Base-by-base conservation (phyloP, 2,329 filamentous ascomycete genomes). In the Amesomyces nigricolor region DNA sequence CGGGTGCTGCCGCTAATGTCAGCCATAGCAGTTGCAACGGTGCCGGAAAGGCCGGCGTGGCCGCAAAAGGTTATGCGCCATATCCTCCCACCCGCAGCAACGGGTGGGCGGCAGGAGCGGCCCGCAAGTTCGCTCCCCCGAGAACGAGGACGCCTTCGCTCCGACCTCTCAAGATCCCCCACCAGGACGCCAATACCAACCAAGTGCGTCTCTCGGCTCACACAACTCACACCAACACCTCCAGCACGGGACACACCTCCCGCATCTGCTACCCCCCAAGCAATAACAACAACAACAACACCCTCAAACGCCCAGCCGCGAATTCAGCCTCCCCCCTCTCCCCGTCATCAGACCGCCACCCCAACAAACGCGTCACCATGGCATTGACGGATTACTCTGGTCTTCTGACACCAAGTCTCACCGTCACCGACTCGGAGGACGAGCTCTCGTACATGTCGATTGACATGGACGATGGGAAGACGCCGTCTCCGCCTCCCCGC, bases 21-120 rank as follows among this genome's bases (percentile, higher is more conserved):
- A 47, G 46, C 44, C 43, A 61, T 52, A 49, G 56, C 56, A 57
- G 59, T 49, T 26, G 22, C 22, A 26, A 54, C 64, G 69, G 69
- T 64, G 68, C 68, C 63, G 64, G 59, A 58, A 70, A 68, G 67
- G 68, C 68, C 71, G 72, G 70, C 73, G 74, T 75, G 76, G 72
- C 76, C 77, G 75, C 73, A 73, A 78, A 76, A 73, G 68, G 64
- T 56, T 67, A 65, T 57, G 60, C 61, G 62, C 65, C 67, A 58
- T 62, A 61, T 50, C 50, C 51, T 50, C 50, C 51, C 42, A 54
- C 43, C 52, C 57, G 55, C 22, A 26, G 5, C 17, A 19, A 3
- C 32, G 55, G 53, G 40, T 57, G 45, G 47, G 26, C 35, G 43
- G 56, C 44, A 49, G 55, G 22, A 48, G 47, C 37, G 11, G 32